Evolutionary conservation across 2,329 filamentous ascomycete genomes (phyloP), one percentile per base, ranked within the genome.

Genomic region (Endocalyx cinctus): DNA sequence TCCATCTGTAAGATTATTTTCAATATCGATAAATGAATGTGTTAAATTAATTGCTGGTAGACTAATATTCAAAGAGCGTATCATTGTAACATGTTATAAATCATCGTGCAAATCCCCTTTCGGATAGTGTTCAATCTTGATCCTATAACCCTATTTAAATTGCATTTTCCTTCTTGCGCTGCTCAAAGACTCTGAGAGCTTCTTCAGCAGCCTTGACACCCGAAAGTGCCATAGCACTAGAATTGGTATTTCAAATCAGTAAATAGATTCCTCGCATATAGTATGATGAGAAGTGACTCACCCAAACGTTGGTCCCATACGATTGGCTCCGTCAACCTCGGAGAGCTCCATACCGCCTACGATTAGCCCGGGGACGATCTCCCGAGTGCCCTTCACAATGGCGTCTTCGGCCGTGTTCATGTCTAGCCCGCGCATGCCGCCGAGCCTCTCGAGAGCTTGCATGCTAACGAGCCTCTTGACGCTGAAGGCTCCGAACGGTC

Each of bases 281-380:
- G 3, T 20, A 20, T 20, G 10, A 15, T 17, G 17, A 6, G 18
- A 31, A 29, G 15, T 16, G 10, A 39, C 45, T 44, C 42, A 47
- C 45, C 49, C 54, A 14, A 58, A 58, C 11, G 54, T 58, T 7
- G 54, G 54, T 57, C 82, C 89, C 88, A 95, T 95, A 33, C 88
- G 78, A 67, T 94, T 94, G 42, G 87, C 86, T 13, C 87, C 88
- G 53, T 95, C 88, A 19, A 94, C 80, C 64, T 95, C 88, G 38
- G 81, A 86, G 47, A 95, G 69, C 63, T 95, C 88, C 88, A 96
- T 96, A 25, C 88, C 89, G 33, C 88, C 89, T n/a, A 94, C 84
- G 51, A 95, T 87, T 44, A 96, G 69, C 17, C 89, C 88, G 5
- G 87, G 87, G 11, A 88, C 79, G 39, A 96, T 75, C 70, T 95